A percentile compares a stretch with the other conserved stretches of the same genome.
phyloP scores from a whole-genome alignment of 371 early-diverging fungal species.

The Mortierella sp. region DNA sequence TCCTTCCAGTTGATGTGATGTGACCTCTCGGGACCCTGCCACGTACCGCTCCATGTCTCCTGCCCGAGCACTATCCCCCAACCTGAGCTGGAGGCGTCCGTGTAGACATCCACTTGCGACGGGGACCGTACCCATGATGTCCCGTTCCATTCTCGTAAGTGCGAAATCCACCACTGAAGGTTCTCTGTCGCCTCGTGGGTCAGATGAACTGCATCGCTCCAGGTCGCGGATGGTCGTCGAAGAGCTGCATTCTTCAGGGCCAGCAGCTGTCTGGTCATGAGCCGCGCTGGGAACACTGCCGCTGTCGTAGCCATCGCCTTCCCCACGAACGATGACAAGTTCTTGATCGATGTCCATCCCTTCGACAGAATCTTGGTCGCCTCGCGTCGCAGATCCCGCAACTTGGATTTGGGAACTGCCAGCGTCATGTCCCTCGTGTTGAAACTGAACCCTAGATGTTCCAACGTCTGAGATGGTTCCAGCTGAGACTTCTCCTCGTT shows the following conservation, averaged over 20 bases:
- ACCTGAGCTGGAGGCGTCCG: slow-evolving; percentile 5
- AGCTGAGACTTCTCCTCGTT: slow-evolving; percentile 42
- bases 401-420: slow-evolving; percentile 31
- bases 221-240: not conserved
- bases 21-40: not conserved
- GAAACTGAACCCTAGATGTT: slow-evolving; percentile 48
- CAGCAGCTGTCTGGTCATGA: slow-evolving; percentile 23
- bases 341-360: slow-evolving; percentile 11
- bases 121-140: slow-evolving; percentile 2
- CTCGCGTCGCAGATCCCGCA: slow-evolving; percentile 43
- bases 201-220: slow-evolving; percentile 8
- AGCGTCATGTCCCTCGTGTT: slow-evolving; percentile 37
- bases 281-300: slow-evolving; percentile 41
- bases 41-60: slow-evolving; percentile 1
- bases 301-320: slow-evolving; percentile 40
- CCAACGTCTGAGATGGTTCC: slow-evolving; percentile 36
- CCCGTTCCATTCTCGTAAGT: slow-evolving; percentile 9
- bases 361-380: slow-evolving; percentile 13
- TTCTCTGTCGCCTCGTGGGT: not conserved
- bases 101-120: slow-evolving; percentile 9
- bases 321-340: slow-evolving; percentile 38
- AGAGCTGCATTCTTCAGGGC: slow-evolving; percentile 8
- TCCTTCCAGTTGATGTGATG: slow-evolving; percentile 2
- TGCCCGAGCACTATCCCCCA: not conserved
- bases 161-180: slow-evolving; percentile 11